Evolutionary conservation across 164 flowering plant genomes (phyloP).

Genomic region (Piper betle): DNA sequence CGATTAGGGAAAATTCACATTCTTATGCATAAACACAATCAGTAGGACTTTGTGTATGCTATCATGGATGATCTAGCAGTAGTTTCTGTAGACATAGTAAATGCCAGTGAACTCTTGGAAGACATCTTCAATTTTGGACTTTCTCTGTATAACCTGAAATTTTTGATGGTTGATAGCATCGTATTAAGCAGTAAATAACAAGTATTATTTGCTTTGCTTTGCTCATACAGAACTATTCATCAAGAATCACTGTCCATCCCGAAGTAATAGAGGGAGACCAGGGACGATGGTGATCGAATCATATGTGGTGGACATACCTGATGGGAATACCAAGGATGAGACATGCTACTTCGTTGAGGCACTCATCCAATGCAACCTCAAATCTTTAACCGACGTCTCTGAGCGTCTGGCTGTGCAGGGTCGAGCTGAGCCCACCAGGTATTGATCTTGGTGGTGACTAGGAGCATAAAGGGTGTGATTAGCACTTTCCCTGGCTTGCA

Average conservation of each 20-base stretch:
- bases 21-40: no score
- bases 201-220: no score
- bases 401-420: constrained; percentile 57
- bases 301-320: constrained; percentile 77
- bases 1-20: no score
- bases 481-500: neutral
- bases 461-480: neutral
- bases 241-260: constrained; percentile 66
- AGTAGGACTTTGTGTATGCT: no score
- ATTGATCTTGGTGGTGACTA: neutral
- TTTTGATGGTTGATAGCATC: no score
- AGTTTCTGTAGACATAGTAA: no score
- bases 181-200: no score
- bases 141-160: no score
- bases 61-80: no score
- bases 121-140: no score
- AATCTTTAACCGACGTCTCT: constrained; percentile 60
- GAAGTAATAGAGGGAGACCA: constrained; percentile 57
- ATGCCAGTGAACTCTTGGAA: no score
- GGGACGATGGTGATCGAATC: constrained; percentile 79
- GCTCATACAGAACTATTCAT: constrained; percentile 61
- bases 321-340: constrained; percentile 52
- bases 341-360: constrained; percentile 79
- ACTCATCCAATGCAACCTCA: constrained; percentile 68
- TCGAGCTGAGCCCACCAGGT: constrained; percentile 26